These are phyloP conservation scores for Wallacemonas rigidus DNA, from an alignment of 208 protist genomes.

Conservation along the genomic window DNA sequence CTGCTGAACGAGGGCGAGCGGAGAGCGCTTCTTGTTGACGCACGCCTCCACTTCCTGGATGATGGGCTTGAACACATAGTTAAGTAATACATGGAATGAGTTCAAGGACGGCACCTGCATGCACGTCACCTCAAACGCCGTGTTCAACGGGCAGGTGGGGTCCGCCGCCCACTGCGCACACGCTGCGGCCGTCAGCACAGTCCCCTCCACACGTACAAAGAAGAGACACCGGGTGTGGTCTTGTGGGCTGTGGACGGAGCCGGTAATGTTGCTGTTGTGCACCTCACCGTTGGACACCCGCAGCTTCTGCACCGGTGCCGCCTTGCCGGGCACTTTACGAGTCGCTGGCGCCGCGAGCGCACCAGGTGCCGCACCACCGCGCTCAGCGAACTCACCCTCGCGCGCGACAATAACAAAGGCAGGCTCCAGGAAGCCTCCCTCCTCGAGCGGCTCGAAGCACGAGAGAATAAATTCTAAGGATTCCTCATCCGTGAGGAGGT, in stretches of 20 bases:
- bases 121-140: constrained; percentile 75
- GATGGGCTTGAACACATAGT: constrained; percentile 79
- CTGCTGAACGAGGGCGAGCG: constrained; percentile 20
- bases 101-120: constrained; percentile 82
- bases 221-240: constrained; percentile 88
- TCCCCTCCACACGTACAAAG: constrained; percentile 66
- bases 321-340: constrained; percentile 11
- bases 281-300: constrained; percentile 59
- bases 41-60: constrained; percentile 68
- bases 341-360: neutral
- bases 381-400: constrained; percentile 47
- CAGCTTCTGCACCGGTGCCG: constrained; percentile 42
- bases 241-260: constrained; percentile 63
- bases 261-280: constrained; percentile 85
- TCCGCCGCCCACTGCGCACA: constrained; percentile 70
- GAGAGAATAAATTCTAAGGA: constrained; percentile 43
- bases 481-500: constrained; percentile 52
- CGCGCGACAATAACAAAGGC: constrained; percentile 60
- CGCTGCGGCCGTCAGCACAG: constrained; percentile 53
- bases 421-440: constrained; percentile 30
- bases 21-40: constrained; percentile 30
- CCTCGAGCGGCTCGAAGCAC: constrained; percentile 53
- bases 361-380: neutral
- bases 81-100: constrained; percentile 77
- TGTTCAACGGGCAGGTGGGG: constrained; percentile 60